Conservation (phyloP, 208 protist genomes). For the Angomonas deanei region DNA sequence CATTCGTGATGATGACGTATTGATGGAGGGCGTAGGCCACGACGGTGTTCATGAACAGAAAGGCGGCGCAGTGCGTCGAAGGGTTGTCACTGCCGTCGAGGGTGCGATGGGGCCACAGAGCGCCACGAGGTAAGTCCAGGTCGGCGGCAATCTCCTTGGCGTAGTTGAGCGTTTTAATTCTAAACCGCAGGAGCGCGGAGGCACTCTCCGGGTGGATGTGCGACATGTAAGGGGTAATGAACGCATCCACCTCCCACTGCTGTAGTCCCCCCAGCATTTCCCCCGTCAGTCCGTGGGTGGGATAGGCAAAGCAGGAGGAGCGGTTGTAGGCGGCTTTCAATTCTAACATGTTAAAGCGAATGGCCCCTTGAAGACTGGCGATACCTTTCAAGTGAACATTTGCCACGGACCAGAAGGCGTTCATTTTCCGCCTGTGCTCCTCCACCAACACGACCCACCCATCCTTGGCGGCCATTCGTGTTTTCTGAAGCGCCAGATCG, state of each 20-base stretch:
- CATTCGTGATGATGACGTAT: conserved; percentile 79
- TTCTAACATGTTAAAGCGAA: conserved; percentile 86
- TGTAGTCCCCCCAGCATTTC: conserved; percentile 67
- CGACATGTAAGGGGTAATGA: conserved; percentile 79
- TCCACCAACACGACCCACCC: conserved; percentile 58
- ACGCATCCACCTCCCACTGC: conserved; percentile 86
- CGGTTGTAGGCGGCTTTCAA: conserved; percentile 52
- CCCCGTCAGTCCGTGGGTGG: conserved; percentile 68
- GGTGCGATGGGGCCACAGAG: conserved; percentile 80
- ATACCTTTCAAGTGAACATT: conserved; percentile 58
- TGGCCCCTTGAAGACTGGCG: conserved; percentile 55
- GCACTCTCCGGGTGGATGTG: conserved; percentile 73
- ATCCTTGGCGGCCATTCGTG: conserved; percentile 39
- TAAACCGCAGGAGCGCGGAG: conserved; percentile 76
- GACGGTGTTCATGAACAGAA: conserved; percentile 83
- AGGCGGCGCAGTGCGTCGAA: conserved; percentile 61
- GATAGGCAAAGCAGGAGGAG: conserved; percentile 44
- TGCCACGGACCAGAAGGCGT: conserved; percentile 60
- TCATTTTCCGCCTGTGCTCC: conserved; percentile 59
- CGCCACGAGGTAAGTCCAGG: conserved; percentile 77
- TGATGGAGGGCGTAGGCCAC: conserved; percentile 71
- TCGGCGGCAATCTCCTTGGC: conserved; percentile 67
- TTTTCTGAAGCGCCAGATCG: conserved; percentile 57
- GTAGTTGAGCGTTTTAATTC: conserved; percentile 70
- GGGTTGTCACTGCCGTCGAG: conserved; percentile 73